Conservation (phyloP, 2,329 filamentous ascomycete genomes). For the Ophiosphaerella narmari region DNA sequence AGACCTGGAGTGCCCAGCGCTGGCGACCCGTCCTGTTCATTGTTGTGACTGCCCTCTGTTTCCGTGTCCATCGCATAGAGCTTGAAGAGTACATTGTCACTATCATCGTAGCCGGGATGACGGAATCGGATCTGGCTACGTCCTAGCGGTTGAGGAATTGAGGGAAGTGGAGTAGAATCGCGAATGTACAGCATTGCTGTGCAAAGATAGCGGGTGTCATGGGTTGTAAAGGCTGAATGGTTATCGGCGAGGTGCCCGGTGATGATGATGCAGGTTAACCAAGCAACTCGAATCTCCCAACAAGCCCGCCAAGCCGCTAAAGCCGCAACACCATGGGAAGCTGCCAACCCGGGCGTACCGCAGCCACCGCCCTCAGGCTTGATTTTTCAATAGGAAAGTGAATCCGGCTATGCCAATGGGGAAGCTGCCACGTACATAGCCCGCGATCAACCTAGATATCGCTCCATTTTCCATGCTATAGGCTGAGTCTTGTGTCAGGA, state of each 20-base stretch:
- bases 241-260: too few species aligned
- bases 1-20: not conserved
- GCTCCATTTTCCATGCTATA: constrained; percentile 39
- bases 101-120: constrained; percentile 14
- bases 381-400: too few species aligned
- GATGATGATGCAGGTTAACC: too few species aligned
- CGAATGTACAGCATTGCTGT: constrained; percentile 6
- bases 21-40: too few species aligned
- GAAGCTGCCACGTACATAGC: constrained; percentile 33
- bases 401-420: not conserved
- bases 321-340: too few species aligned
- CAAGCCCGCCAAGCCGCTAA: too few species aligned
- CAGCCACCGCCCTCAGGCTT: too few species aligned
- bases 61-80: constrained; percentile 9
- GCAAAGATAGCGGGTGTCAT: too few species aligned
- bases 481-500: constrained; percentile 29
- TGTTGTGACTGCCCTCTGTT: constrained; percentile 2
- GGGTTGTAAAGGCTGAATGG: too few species aligned
- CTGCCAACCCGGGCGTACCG: too few species aligned
- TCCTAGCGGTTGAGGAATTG: not conserved
- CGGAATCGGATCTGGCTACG: constrained; percentile 9
- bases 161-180: constrained; percentile 2
- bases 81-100: constrained; percentile 11
- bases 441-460: constrained; percentile 33
- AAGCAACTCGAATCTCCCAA: too few species aligned